phyloP scores from a whole-genome alignment of 108 stramenopile genomes.

The Ochromonas danica region DNA sequence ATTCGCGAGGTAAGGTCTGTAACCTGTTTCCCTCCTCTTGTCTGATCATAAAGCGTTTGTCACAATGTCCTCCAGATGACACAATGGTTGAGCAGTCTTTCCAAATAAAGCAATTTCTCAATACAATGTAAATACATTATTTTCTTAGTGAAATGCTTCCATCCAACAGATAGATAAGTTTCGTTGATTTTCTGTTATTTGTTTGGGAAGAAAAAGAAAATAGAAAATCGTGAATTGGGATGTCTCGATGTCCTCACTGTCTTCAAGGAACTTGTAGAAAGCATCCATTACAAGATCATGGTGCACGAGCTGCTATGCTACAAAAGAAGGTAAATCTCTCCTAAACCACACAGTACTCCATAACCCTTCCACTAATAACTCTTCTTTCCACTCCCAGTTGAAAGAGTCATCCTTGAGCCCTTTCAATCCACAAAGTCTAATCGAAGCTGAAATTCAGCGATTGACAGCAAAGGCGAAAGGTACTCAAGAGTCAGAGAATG shows the following conservation, averaged over 20 bases:
- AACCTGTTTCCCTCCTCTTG: too few species aligned
- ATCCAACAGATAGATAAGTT: too few species aligned
- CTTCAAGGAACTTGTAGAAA: conserved; percentile 32
- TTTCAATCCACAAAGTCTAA: background rate
- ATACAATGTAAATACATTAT: too few species aligned
- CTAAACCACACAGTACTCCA: background rate
- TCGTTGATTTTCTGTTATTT: too few species aligned
- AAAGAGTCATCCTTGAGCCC: background rate
- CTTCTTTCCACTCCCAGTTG: background rate
- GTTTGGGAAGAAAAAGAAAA: too few species aligned
- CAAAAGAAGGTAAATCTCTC: conserved; percentile 10
- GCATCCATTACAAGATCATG: conserved; percentile 36
- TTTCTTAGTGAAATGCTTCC: too few species aligned
- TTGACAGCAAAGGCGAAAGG: background rate
- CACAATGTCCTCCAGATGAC: too few species aligned
- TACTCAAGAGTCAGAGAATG: background rate
- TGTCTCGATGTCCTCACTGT: conserved; percentile 10
- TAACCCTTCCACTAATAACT: background rate
- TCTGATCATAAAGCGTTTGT: too few species aligned
- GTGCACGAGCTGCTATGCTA: background rate
- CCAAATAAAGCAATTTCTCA: too few species aligned
- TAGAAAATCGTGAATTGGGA: too few species aligned
- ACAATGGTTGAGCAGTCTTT: too few species aligned
- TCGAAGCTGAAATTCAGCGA: background rate
- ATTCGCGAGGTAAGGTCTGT: too few species aligned